A percentile compares a stretch with the other conserved stretches of the same genome.
Conservation (phyloP, 1,284 basidiomycete species). For the Coniophora puteana region DNA sequence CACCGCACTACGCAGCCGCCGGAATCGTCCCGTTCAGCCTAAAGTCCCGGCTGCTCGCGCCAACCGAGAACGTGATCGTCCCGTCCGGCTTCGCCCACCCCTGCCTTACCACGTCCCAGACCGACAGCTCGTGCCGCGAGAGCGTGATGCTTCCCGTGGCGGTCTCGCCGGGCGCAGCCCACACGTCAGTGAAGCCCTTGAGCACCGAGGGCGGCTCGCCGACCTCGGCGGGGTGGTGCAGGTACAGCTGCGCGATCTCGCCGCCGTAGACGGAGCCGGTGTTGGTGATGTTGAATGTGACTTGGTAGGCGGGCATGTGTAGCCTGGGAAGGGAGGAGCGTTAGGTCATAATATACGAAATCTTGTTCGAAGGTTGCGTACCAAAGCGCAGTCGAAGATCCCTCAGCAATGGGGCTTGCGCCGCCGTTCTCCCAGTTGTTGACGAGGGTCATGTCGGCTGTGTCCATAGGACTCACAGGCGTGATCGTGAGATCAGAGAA, state of each 20-base stretch:
- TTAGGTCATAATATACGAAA: background rate
- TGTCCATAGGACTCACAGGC: background rate
- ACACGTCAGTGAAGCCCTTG: constrained; percentile 43
- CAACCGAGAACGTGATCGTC: constrained; percentile 41
- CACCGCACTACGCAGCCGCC: too few relatives aligned
- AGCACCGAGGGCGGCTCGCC: constrained; percentile 41
- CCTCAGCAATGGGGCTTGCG: background rate
- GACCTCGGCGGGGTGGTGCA: constrained; percentile 35
- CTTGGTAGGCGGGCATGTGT: constrained; percentile 22
- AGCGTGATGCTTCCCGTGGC: constrained; percentile 34
- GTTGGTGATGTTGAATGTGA: constrained; percentile 28
- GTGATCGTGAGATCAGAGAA: background rate
- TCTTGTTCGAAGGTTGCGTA: background rate
- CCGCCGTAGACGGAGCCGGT: constrained; percentile 25
- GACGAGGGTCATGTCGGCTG: background rate
- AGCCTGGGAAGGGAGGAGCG: constrained; percentile 12
- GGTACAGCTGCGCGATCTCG: constrained; percentile 44
- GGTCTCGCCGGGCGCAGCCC: constrained; percentile 31
- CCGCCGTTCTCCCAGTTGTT: constrained; percentile 1
- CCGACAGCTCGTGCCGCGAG: constrained; percentile 40
- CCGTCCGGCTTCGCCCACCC: constrained; percentile 50
- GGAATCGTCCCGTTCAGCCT: constrained; percentile 2
- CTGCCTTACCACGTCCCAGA: constrained; percentile 46
- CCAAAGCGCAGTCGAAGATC: constrained; percentile 1
- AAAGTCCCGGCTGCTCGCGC: constrained; percentile 48